Conservation (phyloP, 768 basidiomycete genomes). For the Amyloporia xantha region DNA sequence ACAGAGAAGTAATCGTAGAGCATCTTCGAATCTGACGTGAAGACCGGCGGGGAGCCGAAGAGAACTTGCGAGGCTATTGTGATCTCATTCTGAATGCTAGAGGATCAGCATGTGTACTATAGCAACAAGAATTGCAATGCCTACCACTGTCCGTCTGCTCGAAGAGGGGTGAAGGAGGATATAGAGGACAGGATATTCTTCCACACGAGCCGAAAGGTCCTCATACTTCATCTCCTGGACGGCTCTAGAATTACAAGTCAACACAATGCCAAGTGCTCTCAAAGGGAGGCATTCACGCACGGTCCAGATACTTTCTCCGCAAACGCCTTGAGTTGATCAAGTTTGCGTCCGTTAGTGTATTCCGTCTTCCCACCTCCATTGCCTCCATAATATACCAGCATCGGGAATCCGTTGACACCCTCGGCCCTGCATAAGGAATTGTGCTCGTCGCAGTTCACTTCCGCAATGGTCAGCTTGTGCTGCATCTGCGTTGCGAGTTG, state of each 20-base stretch:
- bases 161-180: slow-evolving; percentile 43
- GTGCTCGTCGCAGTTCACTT: slow-evolving; percentile 86
- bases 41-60: slow-evolving; percentile 44
- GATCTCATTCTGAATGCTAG: slow-evolving; percentile 43
- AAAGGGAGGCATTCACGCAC: slow-evolving; percentile 39
- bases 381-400: slow-evolving; percentile 58
- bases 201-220: slow-evolving; percentile 37
- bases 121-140: slow-evolving; percentile 6
- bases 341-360: slow-evolving; percentile 65
- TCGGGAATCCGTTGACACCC: slow-evolving; percentile 77
- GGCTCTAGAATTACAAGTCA: slow-evolving; percentile 29
- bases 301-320: slow-evolving; percentile 66
- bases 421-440: slow-evolving; percentile 57
- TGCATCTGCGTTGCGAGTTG: slow-evolving; percentile 68
- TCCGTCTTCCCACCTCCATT: slow-evolving; percentile 55
- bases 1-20: slow-evolving; percentile 29
- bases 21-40: slow-evolving; percentile 27
- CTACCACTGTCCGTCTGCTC: slow-evolving; percentile 28
- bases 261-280: no score
- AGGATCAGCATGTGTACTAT: slow-evolving; percentile 1
- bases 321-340: slow-evolving; percentile 68
- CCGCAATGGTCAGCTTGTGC: slow-evolving; percentile 66
- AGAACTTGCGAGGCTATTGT: slow-evolving; percentile 48
- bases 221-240: slow-evolving; percentile 33
- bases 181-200: slow-evolving; percentile 49